Evolutionary conservation across 176 grass and related monocot species (phyloP), one percentile per base, ranked within the genome.

Genomic region (Eleusine indica): DNA sequence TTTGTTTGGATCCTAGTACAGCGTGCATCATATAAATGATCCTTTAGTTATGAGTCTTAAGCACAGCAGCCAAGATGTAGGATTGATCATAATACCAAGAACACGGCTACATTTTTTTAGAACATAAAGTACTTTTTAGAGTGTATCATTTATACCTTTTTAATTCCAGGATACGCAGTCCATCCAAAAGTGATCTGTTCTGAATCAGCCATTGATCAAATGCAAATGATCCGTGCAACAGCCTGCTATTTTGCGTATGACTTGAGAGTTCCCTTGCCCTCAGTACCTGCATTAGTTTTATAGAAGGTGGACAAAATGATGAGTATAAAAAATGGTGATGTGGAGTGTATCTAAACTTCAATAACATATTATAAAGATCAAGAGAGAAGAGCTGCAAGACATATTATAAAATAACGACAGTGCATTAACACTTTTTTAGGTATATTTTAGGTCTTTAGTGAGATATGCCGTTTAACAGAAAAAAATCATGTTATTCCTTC

Each of bases 221-320:
- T 56, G 78, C 79, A 83, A 95, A 95, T n/a, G 89, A 88, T 22
- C 96, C 96, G 4, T 91, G 93, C 96, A 89, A 98, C 52, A 95
- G 80, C 43, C 92, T 71, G 87, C 95, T 95, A 81, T 98, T 98
- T 49, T 95, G 75, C 74, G 92, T 67, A 87, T 95, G 96, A 78
- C 75, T 81, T 72, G 93, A 95, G 66, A 95, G 95, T 77, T 95
- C 96, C 46, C 93, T 85, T 35, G 94, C 74, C 19, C 66, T 87
- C 54, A 95, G 66, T 44, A 93, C 89, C 93, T 98, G 91, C 69
- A 83, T 76, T 22, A 44, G 42, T 44, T 44, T 44, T 44, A 44
- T 44, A 9, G 42, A 44, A 44, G 42, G 42, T 44, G 5, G 42
- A 44, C 42, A 44, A 44, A 44, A 43, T 7, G 42, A 44, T 44